Conservation (phyloP, 306 rosid species). For the Citrullus amarus region DNA sequence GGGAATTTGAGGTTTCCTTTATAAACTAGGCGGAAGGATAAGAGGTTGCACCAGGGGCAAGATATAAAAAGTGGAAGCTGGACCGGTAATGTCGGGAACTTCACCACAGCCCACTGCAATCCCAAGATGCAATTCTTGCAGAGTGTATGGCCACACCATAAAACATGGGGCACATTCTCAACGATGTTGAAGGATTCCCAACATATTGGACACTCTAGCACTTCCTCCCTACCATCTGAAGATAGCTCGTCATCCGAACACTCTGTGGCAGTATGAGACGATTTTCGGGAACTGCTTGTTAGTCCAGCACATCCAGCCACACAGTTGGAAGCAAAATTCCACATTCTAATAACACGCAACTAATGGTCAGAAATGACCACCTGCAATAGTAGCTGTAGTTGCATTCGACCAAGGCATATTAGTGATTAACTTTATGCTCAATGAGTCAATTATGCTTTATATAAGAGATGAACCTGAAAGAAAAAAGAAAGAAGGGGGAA, state of each 20-base stretch:
- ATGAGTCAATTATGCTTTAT: constrained; percentile 1
- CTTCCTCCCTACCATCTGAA: constrained; percentile 78
- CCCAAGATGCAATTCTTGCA: constrained; percentile 95
- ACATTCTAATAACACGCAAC: constrained; percentile 37
- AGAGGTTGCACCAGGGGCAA: constrained; percentile 94
- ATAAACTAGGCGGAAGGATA: constrained; percentile 81
- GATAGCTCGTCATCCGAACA: constrained; percentile 88
- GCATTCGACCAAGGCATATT: background rate
- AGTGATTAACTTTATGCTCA: background rate
- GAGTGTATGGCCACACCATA: constrained; percentile 99
- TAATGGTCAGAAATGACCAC: background rate
- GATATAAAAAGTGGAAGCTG: constrained; percentile 95
- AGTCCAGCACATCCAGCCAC: constrained; percentile 57
- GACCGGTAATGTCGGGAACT: constrained; percentile 81
- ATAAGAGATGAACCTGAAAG: constrained; percentile 15
- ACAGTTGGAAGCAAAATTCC: constrained; percentile 84
- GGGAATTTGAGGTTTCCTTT: constrained; percentile 76
- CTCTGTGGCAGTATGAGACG: constrained; percentile 41
- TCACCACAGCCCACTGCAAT: constrained; percentile 89
- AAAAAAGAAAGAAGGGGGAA: background rate
- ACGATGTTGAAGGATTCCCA: constrained; percentile 95
- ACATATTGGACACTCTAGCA: constrained; percentile 90
- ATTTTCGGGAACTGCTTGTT: constrained; percentile 38
- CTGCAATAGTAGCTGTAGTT: background rate
- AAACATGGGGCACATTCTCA: constrained; percentile 91